Evolutionary conservation across 495 filamentous ascomycete species (phyloP).

Genomic region (Penicillium herquei): DNA sequence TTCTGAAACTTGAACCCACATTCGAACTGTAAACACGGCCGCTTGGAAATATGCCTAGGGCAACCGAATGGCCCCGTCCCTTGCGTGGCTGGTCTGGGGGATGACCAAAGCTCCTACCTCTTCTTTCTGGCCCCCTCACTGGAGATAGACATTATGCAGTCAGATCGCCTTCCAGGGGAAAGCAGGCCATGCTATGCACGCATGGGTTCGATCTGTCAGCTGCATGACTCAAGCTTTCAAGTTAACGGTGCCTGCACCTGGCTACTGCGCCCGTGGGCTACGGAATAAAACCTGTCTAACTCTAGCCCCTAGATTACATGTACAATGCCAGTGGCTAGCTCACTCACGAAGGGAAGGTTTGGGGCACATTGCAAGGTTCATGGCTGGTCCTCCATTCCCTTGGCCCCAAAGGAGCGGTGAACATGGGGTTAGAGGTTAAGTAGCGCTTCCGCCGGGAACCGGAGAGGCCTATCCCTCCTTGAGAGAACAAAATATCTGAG

Average conservation of each 20-base stretch:
- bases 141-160: conserved; percentile 1
- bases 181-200: conserved; percentile 12
- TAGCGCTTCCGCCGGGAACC: neutral
- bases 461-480: neutral
- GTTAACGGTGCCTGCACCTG: conserved; percentile 15
- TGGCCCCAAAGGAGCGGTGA: conserved; percentile 23
- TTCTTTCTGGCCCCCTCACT: conserved; percentile 2
- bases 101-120: conserved; percentile 10
- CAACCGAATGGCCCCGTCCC: conserved; percentile 12
- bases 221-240: conserved; percentile 19
- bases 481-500: neutral
- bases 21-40: conserved; percentile 12
- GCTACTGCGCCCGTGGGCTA: neutral
- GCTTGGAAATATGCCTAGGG: conserved; percentile 14
- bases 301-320: no score
- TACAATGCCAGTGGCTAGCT: neutral
- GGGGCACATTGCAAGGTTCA: neutral
- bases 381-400: neutral
- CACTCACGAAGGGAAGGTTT: no score
- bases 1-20: conserved; percentile 16
- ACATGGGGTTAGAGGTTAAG: neutral
- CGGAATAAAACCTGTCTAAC: neutral
- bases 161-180: neutral
- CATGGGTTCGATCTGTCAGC: conserved; percentile 16
- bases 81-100: conserved; percentile 17